Conservation (phyloP, 2,329 filamentous ascomycete genomes). For the Colletotrichum ledebouriae region DNA sequence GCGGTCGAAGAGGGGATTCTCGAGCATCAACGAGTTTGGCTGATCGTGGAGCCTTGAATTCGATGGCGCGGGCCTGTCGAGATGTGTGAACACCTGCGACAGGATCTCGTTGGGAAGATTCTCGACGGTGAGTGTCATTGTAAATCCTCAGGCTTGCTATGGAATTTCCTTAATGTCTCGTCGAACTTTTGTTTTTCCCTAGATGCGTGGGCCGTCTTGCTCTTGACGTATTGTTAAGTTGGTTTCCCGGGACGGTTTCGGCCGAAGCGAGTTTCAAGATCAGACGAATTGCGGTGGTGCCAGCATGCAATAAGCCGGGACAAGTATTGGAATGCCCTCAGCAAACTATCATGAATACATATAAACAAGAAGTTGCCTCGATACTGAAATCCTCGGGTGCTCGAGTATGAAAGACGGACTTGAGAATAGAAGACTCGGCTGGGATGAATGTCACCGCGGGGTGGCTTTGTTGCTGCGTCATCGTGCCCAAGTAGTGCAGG, state of each 20-base stretch:
- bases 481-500: too few species aligned
- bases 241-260: slow-evolving; percentile 32
- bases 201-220: too few species aligned
- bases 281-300: not conserved
- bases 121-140: slow-evolving; percentile 45
- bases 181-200: too few species aligned
- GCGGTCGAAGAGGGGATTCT: slow-evolving; percentile 48
- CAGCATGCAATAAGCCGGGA: not conserved
- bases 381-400: not conserved
- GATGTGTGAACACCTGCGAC: slow-evolving; percentile 67
- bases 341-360: too few species aligned
- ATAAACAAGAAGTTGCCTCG: not conserved
- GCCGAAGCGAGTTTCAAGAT: slow-evolving; percentile 31
- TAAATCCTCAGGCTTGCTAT: not conserved
- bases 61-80: slow-evolving; percentile 65
- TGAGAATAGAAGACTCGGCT: not conserved
- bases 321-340: not conserved
- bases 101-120: slow-evolving; percentile 73
- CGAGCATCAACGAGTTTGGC: slow-evolving; percentile 59
- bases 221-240: too few species aligned
- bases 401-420: not conserved
- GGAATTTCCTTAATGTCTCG: not conserved
- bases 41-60: slow-evolving; percentile 61
- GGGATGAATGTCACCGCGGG: slow-evolving; percentile 24
- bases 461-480: not conserved